These are phyloP conservation scores for Tulasnella sp. DNA, from an alignment of 768 basidiomycete species.

Conservation along the genomic window DNA sequence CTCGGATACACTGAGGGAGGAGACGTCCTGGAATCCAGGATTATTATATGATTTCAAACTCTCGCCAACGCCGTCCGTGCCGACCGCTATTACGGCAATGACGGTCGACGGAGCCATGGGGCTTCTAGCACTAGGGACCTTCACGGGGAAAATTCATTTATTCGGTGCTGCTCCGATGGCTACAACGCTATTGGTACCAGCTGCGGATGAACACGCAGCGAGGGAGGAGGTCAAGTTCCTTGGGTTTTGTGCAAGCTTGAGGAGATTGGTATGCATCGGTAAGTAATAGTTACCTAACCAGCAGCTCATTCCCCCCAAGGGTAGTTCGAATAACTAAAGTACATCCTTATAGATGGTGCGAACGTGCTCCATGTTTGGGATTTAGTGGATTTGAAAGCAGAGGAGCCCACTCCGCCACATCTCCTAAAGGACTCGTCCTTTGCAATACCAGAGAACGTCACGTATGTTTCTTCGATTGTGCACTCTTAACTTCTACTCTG, in stretches of 20 bases:
- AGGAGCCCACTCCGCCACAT: slow-evolving; percentile 57
- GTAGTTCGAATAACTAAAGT: slow-evolving; percentile 15
- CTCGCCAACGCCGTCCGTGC: slow-evolving; percentile 35
- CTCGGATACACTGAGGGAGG: slow-evolving; percentile 60
- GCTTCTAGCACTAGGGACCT: slow-evolving; percentile 77
- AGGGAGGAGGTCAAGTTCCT: slow-evolving; percentile 57
- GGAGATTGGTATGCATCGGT: slow-evolving; percentile 68
- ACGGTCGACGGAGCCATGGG: slow-evolving; percentile 64
- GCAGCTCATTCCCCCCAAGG: neutral
- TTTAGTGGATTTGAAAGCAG: slow-evolving; percentile 43
- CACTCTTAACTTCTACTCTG: neutral
- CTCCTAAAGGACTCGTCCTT: slow-evolving; percentile 49
- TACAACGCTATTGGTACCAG: slow-evolving; percentile 52
- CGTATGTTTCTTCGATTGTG: slow-evolving; percentile 41
- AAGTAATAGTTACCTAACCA: slow-evolving; percentile 35
- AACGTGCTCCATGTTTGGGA: slow-evolving; percentile 66
- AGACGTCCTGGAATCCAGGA: slow-evolving; percentile 61
- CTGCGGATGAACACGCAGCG: slow-evolving; percentile 38
- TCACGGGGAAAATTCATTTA: slow-evolving; percentile 63
- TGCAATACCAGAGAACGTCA: slow-evolving; percentile 53
- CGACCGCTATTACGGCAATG: slow-evolving; percentile 55
- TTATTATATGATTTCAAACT: slow-evolving; percentile 55
- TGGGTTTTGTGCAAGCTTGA: slow-evolving; percentile 59
- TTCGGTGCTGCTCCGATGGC: slow-evolving; percentile 72
- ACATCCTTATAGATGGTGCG: slow-evolving; percentile 50